Evolutionary conservation across 2,329 filamentous ascomycete species (phyloP), one percentile per base, ranked within the genome.

Genomic region (Tolypocladium pustulatum): DNA sequence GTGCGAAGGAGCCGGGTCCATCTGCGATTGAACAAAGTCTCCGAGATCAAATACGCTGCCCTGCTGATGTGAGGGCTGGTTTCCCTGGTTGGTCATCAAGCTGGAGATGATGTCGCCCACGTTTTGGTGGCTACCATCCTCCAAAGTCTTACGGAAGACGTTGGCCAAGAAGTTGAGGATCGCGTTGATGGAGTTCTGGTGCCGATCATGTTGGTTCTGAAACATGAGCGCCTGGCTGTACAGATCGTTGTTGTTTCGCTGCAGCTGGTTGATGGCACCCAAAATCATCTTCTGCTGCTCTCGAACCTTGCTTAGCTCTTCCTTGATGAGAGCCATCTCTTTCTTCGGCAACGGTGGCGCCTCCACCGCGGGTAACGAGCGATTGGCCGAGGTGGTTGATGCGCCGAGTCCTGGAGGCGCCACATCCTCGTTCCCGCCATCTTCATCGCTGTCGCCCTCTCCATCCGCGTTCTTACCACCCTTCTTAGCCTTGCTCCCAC

Each of bases 121-220:
- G 61, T 90, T 93, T 68, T 90, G 85, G 1, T 84, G 80, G 22
- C 83, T 82, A 37, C 86, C 86, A 40, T 92, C 90, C 69, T 97
- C 92, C 55, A 99, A 76, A 62, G 91, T 96, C 68, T 95, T 88
- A 62, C 96, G 89, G 75, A 97, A 99, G 49, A 99, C 93, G 15
- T 95, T 97, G 53, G 93, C 94, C 25, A 99, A 81, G 72, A 99
- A 97, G 55, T 92, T 96, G 49, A 99, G 81, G 62, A 99, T 97
- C n/a, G 93, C 93, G 68, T 97, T 97, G 73, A 99, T 97, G 0
- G 93, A 97, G 70, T 93, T 96, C 70, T 99, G 94, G 68, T 99
- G 94, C n/a, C 94, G 87, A 65, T 93, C 91, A 68, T 97, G 93
- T 69, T 96, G 85, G 60, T 85, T 89, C 72, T 97, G 92, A 70